These are phyloP conservation scores for Ophiostoma sp. DNA, from an alignment of 2,329 filamentous ascomycete species.

Conservation along the genomic window DNA sequence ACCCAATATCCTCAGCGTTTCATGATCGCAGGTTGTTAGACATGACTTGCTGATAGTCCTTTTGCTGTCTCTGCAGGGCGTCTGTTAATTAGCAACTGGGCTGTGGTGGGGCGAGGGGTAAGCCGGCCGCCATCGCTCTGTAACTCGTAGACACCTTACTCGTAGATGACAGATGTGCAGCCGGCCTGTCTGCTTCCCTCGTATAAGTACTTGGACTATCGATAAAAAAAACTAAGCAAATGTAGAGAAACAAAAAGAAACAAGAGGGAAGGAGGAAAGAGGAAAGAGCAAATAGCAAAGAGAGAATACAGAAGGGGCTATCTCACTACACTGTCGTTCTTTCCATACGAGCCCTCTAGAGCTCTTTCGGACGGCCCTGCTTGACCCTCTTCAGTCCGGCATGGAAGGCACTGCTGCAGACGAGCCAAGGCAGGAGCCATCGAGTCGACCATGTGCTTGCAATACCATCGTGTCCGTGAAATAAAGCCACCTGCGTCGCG, in stretches of 20 bases:
- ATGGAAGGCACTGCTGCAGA: neutral
- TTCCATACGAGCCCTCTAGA: neutral
- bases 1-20: neutral
- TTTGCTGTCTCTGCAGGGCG: neutral
- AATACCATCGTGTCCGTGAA: neutral
- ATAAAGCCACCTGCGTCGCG: neutral
- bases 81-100: neutral
- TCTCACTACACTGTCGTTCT: neutral
- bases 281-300: neutral
- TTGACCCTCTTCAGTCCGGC: neutral
- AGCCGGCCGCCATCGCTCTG: neutral
- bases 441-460: conserved; percentile 4
- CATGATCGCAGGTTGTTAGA: neutral
- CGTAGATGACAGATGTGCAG: neutral
- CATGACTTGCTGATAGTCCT: neutral
- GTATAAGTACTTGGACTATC: neutral
- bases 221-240: neutral
- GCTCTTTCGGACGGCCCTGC: neutral
- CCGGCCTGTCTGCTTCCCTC: neutral
- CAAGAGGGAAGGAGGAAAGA: neutral
- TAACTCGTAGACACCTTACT: neutral
- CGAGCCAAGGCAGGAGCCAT: conserved; percentile 18
- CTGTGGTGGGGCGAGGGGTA: conserved; percentile 5
- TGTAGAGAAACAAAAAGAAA: neutral
- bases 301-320: neutral